A percentile compares a stretch with the other conserved stretches of the same genome.
phyloP scores from a whole-genome alignment of 2,329 filamentous ascomycete genomes.

The Cercospora sp. region DNA sequence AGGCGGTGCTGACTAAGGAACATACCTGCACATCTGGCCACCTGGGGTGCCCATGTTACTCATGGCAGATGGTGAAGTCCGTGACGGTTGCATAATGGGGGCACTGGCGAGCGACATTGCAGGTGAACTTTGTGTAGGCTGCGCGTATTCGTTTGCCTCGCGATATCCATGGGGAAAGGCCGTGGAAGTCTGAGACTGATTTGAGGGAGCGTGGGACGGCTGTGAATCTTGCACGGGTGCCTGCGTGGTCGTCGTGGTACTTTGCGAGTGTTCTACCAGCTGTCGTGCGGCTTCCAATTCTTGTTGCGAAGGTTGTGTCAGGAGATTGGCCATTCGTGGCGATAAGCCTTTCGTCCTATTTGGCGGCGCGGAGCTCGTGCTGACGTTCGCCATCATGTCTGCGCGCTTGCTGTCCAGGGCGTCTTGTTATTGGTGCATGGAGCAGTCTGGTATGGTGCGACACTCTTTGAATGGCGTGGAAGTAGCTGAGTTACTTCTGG shows the following conservation, averaged over 20 bases:
- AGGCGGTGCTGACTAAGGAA: conserved; percentile 13
- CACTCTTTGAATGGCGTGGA: neutral
- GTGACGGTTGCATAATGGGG: conserved; percentile 13
- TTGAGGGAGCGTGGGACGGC: conserved; percentile 16
- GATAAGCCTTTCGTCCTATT: conserved; percentile 21
- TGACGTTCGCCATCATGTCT: conserved; percentile 22
- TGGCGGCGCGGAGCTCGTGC: conserved; percentile 9
- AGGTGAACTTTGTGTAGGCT: conserved; percentile 1
- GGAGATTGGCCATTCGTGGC: conserved; percentile 25
- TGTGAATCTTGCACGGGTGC: conserved; percentile 23
- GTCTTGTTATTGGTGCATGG: conserved; percentile 20
- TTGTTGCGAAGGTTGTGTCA: conserved; percentile 47
- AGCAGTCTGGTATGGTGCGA: neutral
- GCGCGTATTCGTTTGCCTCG: conserved; percentile 7
- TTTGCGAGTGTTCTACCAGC: conserved; percentile 50
- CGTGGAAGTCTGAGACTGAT: conserved; percentile 11
- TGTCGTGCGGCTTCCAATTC: conserved; percentile 54
- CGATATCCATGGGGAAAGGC: conserved; percentile 9
- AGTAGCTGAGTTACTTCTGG: neutral
- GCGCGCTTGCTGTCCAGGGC: neutral
- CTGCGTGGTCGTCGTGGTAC: conserved; percentile 25
- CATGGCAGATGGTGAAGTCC: conserved; percentile 20
- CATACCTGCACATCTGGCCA: conserved; percentile 73
- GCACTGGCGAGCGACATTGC: conserved; percentile 1
- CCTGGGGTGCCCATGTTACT: conserved; percentile 10